Conservation (phyloP, 805 yeast genomes). For the Ogataea nitratoaversa region DNA sequence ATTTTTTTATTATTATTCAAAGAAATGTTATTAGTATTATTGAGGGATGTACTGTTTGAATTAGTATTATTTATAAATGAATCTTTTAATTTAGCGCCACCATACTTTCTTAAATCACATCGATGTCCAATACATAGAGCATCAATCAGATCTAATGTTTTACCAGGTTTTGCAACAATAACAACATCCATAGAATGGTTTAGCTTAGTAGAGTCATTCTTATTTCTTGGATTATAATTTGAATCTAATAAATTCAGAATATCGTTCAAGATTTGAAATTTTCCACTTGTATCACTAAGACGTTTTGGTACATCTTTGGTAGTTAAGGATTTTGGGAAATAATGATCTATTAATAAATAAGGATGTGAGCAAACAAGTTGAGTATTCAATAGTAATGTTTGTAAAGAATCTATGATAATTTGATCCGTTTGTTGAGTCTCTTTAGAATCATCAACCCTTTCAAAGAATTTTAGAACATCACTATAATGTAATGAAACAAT, state of each 20-base stretch:
- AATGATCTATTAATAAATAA: constrained; percentile 75
- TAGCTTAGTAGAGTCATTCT: constrained; percentile 8
- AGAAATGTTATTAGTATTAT: too few species aligned
- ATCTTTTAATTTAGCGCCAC: constrained; percentile 62
- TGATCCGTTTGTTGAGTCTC: constrained; percentile 33
- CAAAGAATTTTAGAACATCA: constrained; percentile 84
- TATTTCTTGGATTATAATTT: constrained; percentile 24
- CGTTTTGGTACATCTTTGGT: constrained; percentile 68
- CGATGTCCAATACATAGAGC: constrained; percentile 64
- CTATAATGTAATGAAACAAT: constrained; percentile 88
- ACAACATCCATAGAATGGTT: constrained; percentile 49
- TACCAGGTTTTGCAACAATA: constrained; percentile 64
- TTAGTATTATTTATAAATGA: too few species aligned
- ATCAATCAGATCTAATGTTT: constrained; percentile 67
- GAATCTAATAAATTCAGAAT: constrained; percentile 51
- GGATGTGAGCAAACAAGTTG: constrained; percentile 87
- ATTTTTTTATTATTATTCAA: constrained; percentile 22
- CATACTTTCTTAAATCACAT: constrained; percentile 52
- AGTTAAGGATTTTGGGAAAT: constrained; percentile 74
- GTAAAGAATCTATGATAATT: constrained; percentile 69
- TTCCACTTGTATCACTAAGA: constrained; percentile 77
- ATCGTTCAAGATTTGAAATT: constrained; percentile 67
- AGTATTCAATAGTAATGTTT: constrained; percentile 70
- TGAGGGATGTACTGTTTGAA: too few species aligned
- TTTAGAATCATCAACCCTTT: constrained; percentile 44